A percentile compares a stretch with the other conserved stretches of the same genome.
phyloP scores from a whole-genome alignment of 1,284 basidiomycete genomes.

The Irpex sp. region DNA sequence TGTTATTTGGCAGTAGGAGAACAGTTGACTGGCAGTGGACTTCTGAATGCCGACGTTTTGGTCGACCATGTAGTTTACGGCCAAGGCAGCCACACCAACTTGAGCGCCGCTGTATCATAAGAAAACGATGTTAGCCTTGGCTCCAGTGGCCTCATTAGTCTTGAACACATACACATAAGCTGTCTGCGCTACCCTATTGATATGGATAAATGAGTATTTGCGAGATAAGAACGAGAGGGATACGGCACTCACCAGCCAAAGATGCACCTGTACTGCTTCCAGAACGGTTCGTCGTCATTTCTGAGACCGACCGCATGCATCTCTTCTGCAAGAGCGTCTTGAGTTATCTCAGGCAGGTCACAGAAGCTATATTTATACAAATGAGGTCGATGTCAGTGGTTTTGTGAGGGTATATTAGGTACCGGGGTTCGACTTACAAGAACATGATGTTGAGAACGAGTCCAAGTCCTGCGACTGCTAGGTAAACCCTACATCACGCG shows the following conservation, averaged over 20 bases:
- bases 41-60: constrained; percentile 56
- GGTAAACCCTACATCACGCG: constrained; percentile 55
- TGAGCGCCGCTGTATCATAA: constrained; percentile 54
- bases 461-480: constrained; percentile 70
- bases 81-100: constrained; percentile 70
- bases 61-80: constrained; percentile 67
- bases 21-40: constrained; percentile 55
- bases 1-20: constrained; percentile 71
- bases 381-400: neutral
- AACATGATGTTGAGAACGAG: constrained; percentile 64
- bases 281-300: constrained; percentile 54
- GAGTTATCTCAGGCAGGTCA: constrained; percentile 72
- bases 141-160: too few relatives aligned
- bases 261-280: constrained; percentile 68
- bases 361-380: constrained; percentile 45
- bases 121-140: neutral
- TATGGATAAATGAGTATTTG: neutral
- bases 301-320: constrained; percentile 40
- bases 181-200: constrained; percentile 57
- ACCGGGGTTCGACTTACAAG: constrained; percentile 37
- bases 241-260: constrained; percentile 46
- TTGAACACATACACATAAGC: constrained; percentile 50
- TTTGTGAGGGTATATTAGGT: neutral
- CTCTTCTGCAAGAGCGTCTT: constrained; percentile 57
- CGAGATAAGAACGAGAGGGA: neutral